Evolutionary conservation across 257 asterid species (phyloP), one percentile per base, ranked within the genome.

Genomic region (Thymus mandschuricus): DNA sequence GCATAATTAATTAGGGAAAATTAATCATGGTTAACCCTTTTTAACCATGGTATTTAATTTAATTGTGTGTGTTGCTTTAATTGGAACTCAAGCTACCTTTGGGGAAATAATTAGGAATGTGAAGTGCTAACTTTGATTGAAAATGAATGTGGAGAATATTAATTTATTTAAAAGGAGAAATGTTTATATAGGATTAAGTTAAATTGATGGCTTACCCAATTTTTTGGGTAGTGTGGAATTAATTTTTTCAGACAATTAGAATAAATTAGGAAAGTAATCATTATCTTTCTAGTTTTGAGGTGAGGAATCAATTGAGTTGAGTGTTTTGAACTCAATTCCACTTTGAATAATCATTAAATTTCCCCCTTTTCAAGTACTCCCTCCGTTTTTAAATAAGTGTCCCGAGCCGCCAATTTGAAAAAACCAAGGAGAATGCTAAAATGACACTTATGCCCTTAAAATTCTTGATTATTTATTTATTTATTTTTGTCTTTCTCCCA

Each of bases 41-140:
- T 45, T 50, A 44, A 71, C 63, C 35, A 34, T 34, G 54, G 10
- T 5, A 21, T 21, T 21, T 21, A 21, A 21, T 21, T 21, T 0
- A 7, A 54, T 10, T 46, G 43, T 4, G n/a, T 10, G n/a, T 13
- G 11, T 76, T 65, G 58, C 71, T 66, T 78, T 27, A 67, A 48
- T 69, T 78, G 76, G 68, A 73, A 64, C 46, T 46, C 21, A 73
- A 68, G 73, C 73, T n/a, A n/a, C n/a, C n/a, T n/a, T n/a, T 38
- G 29, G 1, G 6, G 8, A 55, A 56, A 58, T 69, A 59, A 40
- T 69, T 58, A 38, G 66, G 70, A 69, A 49, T 74, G n/a, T 31
- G 73, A 63, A 10, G 3, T 43, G 8, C 13, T 12, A 64, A 52
- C 70, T 28, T 30, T 33, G 10, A 60, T 35, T 51, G 57, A 30